Base-by-base conservation (phyloP, 495 filamentous ascomycete genomes). In the Penicillium ucsense region DNA sequence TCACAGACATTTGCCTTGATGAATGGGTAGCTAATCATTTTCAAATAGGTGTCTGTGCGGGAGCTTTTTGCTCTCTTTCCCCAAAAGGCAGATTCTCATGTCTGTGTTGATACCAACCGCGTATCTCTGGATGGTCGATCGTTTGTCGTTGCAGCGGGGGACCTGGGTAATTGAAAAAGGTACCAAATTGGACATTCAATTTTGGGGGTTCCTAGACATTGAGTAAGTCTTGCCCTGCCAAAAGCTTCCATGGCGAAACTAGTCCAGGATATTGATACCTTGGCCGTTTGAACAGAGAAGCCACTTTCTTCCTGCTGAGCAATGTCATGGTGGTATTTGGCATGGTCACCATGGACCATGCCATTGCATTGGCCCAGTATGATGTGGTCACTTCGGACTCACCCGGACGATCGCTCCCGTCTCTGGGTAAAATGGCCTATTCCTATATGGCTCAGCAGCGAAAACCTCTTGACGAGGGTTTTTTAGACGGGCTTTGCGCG, bases 111-210 rank as follows among this genome's bases (percentile, higher is more conserved):
- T 84, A 4, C 80, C 83, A 3, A 86, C 83, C 0, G n/a, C 78
- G 1, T 84, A 83, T 47, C 66, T 86, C 3, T 85, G 83, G 80
- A 51, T 78, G 5, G 77, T 85, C 1, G 83, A 86, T 50, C 81
- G 79, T 7, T 45, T 82, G 8, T 78, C 80, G 6, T 53, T 86
- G 31, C 64, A 65, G 37, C 58, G 77, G 30, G 83, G 83, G 1
- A 84, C 80, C 3, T 86, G 83, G 83, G 70, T 74, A 3, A 86
- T 86, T 43, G 73, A 75, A 37, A 58, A 66, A 1, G 77, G 72
- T 1, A 86, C 82, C 3, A 85, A 85, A 52, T 63, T 82, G 8
- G 74, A 68, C 8, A 55, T 71, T 46, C 67, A 75, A 35, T 36
- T 84, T 2, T 83, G 81, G 77, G 70, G 71, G n/a, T 71, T 68